Evolutionary conservation across 768 basidiomycete genomes (phyloP).

Genomic region (Tricholoma sp.): DNA sequence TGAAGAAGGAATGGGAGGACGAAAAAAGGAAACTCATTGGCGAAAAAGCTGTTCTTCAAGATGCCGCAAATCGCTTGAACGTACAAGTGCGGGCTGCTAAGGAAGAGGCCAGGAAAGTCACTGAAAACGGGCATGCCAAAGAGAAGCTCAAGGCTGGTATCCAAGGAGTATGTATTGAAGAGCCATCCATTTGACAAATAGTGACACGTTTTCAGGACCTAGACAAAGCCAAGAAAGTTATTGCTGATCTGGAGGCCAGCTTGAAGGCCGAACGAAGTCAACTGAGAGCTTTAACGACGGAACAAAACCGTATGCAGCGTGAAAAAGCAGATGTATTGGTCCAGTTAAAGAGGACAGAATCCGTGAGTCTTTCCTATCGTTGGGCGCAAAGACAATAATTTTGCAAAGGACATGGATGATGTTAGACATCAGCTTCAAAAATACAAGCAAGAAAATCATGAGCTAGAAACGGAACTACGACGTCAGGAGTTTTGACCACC

Average conservation of each 20-base stretch:
- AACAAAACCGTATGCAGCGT: constrained; percentile 57
- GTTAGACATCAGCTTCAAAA: constrained; percentile 63
- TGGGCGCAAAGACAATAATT: not conserved
- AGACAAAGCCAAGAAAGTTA: constrained; percentile 56
- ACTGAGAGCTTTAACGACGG: constrained; percentile 54
- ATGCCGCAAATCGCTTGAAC: constrained; percentile 63
- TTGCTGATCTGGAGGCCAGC: constrained; percentile 66
- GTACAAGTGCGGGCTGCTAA: constrained; percentile 52
- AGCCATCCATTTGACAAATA: not conserved
- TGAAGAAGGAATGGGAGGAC: constrained; percentile 68
- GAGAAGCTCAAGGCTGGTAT: constrained; percentile 45
- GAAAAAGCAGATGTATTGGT: constrained; percentile 60
- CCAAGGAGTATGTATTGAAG: constrained; percentile 44
- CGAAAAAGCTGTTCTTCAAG: constrained; percentile 70
- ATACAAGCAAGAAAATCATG: constrained; percentile 68
- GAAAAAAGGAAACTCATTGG: constrained; percentile 59
- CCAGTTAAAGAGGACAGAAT: constrained; percentile 67
- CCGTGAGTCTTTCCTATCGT: constrained; percentile 35
- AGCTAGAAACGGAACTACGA: constrained; percentile 69
- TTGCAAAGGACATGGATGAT: constrained; percentile 71
- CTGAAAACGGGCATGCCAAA: constrained; percentile 46
- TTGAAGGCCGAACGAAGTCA: constrained; percentile 67
- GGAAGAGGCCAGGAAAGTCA: constrained; percentile 49
- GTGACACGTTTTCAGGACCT: constrained; percentile 49
- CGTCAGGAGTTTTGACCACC: constrained; percentile 33